Base-by-base conservation (phyloP, 106 monocot species). In the Platanthera zijinensis region DNA sequence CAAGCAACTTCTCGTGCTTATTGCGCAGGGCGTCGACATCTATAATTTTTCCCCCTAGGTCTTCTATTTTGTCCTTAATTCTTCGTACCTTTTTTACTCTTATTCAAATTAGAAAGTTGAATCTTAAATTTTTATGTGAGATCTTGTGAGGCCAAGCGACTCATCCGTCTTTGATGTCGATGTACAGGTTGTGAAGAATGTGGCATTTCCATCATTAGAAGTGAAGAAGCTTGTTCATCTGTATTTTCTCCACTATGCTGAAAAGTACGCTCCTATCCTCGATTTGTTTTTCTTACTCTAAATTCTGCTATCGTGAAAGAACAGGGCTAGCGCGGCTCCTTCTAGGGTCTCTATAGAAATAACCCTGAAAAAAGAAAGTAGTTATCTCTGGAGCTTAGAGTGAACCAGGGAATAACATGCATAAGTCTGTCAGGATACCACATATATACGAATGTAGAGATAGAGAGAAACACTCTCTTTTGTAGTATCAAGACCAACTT, bases 161-260 rank as follows among this genome's bases (percentile, higher is more conserved):
- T 15, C 2, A 4, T 22, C 19, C 1, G 6, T 28, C 67, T 3
- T 32, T 25, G 5, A 19, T 32, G 15, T 19, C 51, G 61, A 5
- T 2, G 13, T 50, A 25, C 81, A 99, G 94, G 97, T 99, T 19
- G 97, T 99, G 80, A 94, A 99, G 81, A 99, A 94, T 19, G 89
- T 94, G 82, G 91, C 97, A 10, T 90, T 89, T 25, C 91, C 85
- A 52, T 89, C 89, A 1, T 78, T 92, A 76, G 94, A 99, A 81
- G 89, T 94, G 70, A 99, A 99, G 88, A 99, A 94, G 74, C 97
- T 99, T 10, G 97, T 94, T 21, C 94, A 99, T 48, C 70, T 99
- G 18, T 99, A 94, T 68, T 71, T 99, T 15, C 94, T 99, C 25
- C 97, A 94, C 78, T 99, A 94, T 74, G 97, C 94, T 9, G 87